Percentiles rank a stretch among this genome's conserved stretches.
Conservation (phyloP, 2,329 filamentous ascomycete species). For the Aspergillus jensenii region DNA sequence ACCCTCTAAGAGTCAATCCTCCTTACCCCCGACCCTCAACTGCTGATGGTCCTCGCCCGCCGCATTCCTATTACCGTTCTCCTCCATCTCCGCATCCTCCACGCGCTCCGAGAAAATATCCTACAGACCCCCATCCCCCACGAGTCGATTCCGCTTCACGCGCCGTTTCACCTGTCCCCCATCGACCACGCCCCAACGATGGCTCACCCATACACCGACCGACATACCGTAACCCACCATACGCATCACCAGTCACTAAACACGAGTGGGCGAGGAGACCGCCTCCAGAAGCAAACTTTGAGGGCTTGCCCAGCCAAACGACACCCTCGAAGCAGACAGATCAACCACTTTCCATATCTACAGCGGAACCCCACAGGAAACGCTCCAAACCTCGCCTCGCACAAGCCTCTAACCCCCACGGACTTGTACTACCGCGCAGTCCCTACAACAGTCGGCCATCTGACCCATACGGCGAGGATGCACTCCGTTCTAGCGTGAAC, state of each 20-base stretch:
- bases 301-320: constrained; percentile 26
- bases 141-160: constrained; percentile 19
- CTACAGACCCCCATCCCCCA: constrained; percentile 13
- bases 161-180: constrained; percentile 19
- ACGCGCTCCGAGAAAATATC: constrained; percentile 17
- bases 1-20: constrained; percentile 31
- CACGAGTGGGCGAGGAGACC: constrained; percentile 19
- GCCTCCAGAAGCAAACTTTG: constrained; percentile 22
- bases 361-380: constrained; percentile 31
- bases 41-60: constrained; percentile 16
- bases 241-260: constrained; percentile 21
- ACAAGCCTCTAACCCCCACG: constrained; percentile 27
- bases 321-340: constrained; percentile 26
- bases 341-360: constrained; percentile 39
- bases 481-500: constrained; percentile 57
- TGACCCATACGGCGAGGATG: constrained; percentile 32
- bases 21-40: constrained; percentile 25
- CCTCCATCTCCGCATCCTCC: constrained; percentile 18
- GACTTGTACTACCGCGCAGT: constrained; percentile 28
- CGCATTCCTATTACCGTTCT: constrained; percentile 24
- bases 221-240: constrained; percentile 22
- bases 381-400: constrained; percentile 26
- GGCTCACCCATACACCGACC: constrained; percentile 16
- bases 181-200: constrained; percentile 11
- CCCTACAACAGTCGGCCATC: constrained; percentile 30